A percentile compares a stretch with the other conserved stretches of the same genome.
phyloP scores from a whole-genome alignment of 2,329 filamentous ascomycete genomes.

The Fusarium torreyae region DNA sequence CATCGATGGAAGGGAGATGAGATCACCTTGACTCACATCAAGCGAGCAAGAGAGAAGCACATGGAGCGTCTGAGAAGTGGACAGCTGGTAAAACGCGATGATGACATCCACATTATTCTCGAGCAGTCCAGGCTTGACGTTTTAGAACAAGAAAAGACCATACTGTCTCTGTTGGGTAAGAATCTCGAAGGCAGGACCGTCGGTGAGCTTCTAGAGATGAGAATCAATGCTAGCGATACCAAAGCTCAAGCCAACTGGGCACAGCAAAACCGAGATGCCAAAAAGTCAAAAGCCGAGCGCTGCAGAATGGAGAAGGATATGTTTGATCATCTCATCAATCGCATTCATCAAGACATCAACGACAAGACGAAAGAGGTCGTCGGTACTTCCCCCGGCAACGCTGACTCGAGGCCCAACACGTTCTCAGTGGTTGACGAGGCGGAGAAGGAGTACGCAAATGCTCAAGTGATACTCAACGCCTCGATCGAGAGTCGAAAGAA shows the following conservation, averaged over 20 bases:
- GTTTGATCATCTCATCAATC: conserved; percentile 7
- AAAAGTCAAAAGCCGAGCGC: conserved; percentile 3
- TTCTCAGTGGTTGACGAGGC: conserved; percentile 3
- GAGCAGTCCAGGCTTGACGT: conserved; percentile 4
- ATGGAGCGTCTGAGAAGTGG: neutral
- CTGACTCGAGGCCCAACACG: neutral
- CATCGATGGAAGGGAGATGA: conserved; percentile 17
- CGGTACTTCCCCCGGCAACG: too few relatives aligned
- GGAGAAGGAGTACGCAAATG: neutral
- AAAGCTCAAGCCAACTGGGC: neutral
- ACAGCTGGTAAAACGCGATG: rapidly evolving
- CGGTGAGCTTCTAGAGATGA: neutral
- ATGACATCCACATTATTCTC: conserved; percentile 1
- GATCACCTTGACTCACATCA: conserved; percentile 4
- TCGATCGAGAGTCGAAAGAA: neutral
- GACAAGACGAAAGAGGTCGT: neutral
- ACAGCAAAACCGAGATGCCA: neutral
- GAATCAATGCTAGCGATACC: neutral
- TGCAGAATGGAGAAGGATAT: conserved; percentile 12
- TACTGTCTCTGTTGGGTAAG: neutral
- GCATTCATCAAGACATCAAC: neutral
- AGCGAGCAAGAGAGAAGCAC: neutral
- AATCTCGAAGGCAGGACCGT: neutral
- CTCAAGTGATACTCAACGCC: neutral
- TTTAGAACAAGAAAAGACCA: neutral